Evolutionary conservation across 2,329 filamentous ascomycete genomes (phyloP).

Genomic region (Stemphylium lycopersici): DNA sequence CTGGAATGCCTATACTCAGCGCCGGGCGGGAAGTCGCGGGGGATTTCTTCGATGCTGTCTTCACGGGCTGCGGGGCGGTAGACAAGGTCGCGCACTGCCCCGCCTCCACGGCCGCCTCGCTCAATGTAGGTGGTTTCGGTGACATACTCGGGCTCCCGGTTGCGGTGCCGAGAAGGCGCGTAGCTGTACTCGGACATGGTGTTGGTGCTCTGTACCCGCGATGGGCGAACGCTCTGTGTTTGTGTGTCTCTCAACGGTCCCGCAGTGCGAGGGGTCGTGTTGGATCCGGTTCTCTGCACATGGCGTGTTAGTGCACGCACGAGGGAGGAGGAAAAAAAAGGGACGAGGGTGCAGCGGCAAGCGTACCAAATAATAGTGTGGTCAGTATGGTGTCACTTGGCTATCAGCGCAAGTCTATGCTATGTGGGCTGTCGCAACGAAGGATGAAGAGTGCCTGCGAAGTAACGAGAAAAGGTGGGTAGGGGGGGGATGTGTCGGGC

Average conservation of each 20-base stretch:
- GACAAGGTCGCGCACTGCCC: slow-evolving; percentile 55
- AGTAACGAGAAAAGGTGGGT: slow-evolving; percentile 30
- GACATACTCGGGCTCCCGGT: slow-evolving; percentile 58
- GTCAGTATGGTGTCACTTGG: slow-evolving; percentile 19
- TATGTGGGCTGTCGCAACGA: slow-evolving; percentile 29
- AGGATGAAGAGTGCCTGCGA: slow-evolving; percentile 33
- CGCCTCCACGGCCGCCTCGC: slow-evolving; percentile 53
- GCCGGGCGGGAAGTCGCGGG: slow-evolving; percentile 79
- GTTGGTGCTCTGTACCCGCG: slow-evolving; percentile 20
- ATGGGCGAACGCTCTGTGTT: slow-evolving; percentile 9
- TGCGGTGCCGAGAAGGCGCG: slow-evolving; percentile 55
- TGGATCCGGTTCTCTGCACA: slow-evolving; percentile 21
- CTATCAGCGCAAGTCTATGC: slow-evolving; percentile 21
- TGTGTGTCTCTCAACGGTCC: slow-evolving; percentile 19
- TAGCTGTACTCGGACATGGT: slow-evolving; percentile 59
- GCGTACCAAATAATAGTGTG: slow-evolving; percentile 28
- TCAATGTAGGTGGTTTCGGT: slow-evolving; percentile 59
- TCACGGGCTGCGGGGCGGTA: slow-evolving; percentile 62
- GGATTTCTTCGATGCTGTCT: slow-evolving; percentile 84
- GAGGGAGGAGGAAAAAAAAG: slow-evolving; percentile 1
- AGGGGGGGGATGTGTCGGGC: slow-evolving; percentile 17
- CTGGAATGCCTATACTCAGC: slow-evolving; percentile 54
- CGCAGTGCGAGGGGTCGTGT: slow-evolving; percentile 3
- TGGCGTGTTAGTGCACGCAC: slow-evolving; percentile 22
- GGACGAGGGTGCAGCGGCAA: neutral